phyloP scores from a whole-genome alignment of 148 eudicot genomes.

The Selenicereus undatus region DNA sequence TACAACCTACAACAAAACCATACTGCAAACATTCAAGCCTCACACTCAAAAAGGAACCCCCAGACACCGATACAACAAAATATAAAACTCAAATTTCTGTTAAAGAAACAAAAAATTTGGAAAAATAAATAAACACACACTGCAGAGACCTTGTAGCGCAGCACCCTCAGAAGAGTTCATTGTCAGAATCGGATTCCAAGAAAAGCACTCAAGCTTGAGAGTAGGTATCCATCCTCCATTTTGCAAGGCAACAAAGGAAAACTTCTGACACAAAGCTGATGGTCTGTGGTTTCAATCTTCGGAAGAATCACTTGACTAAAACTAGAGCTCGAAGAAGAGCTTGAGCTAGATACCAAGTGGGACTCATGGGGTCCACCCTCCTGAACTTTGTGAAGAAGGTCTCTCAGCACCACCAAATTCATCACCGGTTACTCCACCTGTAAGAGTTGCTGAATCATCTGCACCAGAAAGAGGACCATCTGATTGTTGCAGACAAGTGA shows the following conservation, averaged over 20 bases:
- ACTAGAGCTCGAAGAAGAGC: neutral
- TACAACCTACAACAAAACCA: conserved; percentile 8
- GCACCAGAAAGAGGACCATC: neutral
- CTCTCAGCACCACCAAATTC: too few relatives aligned
- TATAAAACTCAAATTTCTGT: neutral
- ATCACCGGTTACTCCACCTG: too few relatives aligned
- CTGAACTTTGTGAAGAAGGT: too few relatives aligned
- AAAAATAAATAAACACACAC: too few relatives aligned
- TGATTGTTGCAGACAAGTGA: conserved; percentile 3
- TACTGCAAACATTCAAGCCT: neutral
- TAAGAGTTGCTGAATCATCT: too few relatives aligned
- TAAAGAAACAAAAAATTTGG: too few relatives aligned
- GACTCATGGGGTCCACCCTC: neutral
- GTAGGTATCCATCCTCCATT: neutral
- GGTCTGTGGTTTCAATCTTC: neutral
- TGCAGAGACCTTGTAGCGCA: too few relatives aligned
- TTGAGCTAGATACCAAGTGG: conserved; percentile 19
- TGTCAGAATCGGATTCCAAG: neutral
- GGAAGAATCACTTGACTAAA: neutral
- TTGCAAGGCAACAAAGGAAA: neutral
- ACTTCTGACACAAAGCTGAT: neutral
- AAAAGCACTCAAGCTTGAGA: too few relatives aligned
- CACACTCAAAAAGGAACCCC: conserved; percentile 1
- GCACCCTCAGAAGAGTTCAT: neutral
- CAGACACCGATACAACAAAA: conserved; percentile 7